phyloP scores from a whole-genome alignment of 495 filamentous ascomycete genomes.

The Penicillium riverlandense region DNA sequence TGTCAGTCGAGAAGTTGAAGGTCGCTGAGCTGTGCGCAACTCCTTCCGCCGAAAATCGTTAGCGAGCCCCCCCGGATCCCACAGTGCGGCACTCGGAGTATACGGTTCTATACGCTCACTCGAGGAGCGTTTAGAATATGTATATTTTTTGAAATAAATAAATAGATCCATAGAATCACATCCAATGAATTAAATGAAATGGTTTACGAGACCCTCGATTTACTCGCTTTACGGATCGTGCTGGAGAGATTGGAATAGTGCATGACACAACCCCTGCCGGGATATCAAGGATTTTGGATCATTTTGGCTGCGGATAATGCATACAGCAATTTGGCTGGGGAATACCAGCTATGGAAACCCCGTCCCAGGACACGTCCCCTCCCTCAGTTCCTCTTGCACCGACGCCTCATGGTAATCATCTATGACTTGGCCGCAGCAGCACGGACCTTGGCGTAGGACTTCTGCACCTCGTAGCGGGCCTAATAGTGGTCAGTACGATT shows the following conservation, averaged over 20 bases:
- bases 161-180: background rate
- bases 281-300: slow-evolving; percentile 46
- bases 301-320: slow-evolving; percentile 44
- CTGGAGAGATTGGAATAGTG: background rate
- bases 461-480: slow-evolving; percentile 91
- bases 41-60: slow-evolving; percentile 41
- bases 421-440: slow-evolving; percentile 49
- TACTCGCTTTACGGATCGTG: background rate
- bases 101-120: too few relatives aligned
- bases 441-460: slow-evolving; percentile 75
- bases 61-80: slow-evolving; percentile 35
- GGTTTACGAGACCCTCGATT: background rate
- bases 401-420: slow-evolving; percentile 40
- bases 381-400: slow-evolving; percentile 22
- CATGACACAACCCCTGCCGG: slow-evolving; percentile 25
- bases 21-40: slow-evolving; percentile 39
- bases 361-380: slow-evolving; percentile 36
- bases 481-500: slow-evolving; percentile 7
- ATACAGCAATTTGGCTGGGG: slow-evolving; percentile 41
- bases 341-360: slow-evolving; percentile 40
- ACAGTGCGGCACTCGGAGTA: slow-evolving; percentile 5
- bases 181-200: too few relatives aligned
- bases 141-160: slow-evolving; percentile 5
- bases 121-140: background rate
- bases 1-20: slow-evolving; percentile 31